phyloP scores from a whole-genome alignment of 2,329 filamentous ascomycete species.

The Neofusicoccum umdonicola region DNA sequence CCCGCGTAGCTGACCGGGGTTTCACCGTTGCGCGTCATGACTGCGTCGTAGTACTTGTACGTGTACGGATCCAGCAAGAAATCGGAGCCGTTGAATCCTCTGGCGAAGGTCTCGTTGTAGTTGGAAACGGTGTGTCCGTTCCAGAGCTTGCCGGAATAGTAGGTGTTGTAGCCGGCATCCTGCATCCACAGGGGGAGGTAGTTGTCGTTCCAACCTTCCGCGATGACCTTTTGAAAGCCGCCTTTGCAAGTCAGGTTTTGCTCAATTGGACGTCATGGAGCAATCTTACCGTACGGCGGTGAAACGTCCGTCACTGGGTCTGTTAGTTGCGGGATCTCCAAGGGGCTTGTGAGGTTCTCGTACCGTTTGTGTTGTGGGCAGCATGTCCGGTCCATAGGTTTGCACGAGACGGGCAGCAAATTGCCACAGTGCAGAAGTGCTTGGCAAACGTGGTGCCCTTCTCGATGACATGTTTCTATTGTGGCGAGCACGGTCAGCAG shows the following conservation, averaged over 20 bases:
- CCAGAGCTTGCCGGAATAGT: slow-evolving; percentile 72
- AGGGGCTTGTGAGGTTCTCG: neutral
- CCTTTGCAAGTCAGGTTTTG: slow-evolving; percentile 21
- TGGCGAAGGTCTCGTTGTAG: slow-evolving; percentile 57
- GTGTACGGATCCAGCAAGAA: slow-evolving; percentile 65
- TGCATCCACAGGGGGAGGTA: slow-evolving; percentile 73
- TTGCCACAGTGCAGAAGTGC: slow-evolving; percentile 65
- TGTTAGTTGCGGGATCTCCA: neutral
- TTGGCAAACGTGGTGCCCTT: slow-evolving; percentile 60
- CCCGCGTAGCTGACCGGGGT: slow-evolving; percentile 56
- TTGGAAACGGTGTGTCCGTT: slow-evolving; percentile 62
- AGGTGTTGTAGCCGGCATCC: slow-evolving; percentile 65
- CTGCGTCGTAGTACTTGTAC: slow-evolving; percentile 66
- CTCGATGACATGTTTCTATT: slow-evolving; percentile 51
- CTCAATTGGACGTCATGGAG: neutral
- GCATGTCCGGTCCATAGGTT: slow-evolving; percentile 64
- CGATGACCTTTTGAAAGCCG: slow-evolving; percentile 65
- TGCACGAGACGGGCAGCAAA: slow-evolving; percentile 68
- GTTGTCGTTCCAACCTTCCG: slow-evolving; percentile 63
- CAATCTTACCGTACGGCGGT: slow-evolving; percentile 46
- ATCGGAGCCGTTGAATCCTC: slow-evolving; percentile 57
- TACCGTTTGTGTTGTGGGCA: slow-evolving; percentile 66
- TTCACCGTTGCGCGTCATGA: slow-evolving; percentile 60
- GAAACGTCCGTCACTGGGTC: slow-evolving; percentile 52
- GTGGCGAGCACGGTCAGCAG: neutral